Conservation (phyloP, 768 basidiomycete species). For the Phanerochaete sordida region DNA sequence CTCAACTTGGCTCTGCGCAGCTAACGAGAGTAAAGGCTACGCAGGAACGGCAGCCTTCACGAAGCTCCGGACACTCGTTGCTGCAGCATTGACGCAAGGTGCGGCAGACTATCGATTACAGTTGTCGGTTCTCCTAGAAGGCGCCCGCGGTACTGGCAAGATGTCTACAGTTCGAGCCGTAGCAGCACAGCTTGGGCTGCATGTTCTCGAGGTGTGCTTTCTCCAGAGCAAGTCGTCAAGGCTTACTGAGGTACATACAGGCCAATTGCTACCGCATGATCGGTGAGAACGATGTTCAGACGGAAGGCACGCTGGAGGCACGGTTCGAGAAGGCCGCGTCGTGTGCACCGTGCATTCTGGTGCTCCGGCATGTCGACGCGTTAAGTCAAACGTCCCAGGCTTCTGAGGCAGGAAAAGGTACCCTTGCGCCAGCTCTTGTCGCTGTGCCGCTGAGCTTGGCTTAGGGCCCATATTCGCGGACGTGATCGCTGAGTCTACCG, state of each 20-base stretch:
- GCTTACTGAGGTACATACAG: conserved; percentile 34
- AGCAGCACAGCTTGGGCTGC: conserved; percentile 65
- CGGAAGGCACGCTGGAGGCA: conserved; percentile 67
- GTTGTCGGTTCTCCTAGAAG: conserved; percentile 73
- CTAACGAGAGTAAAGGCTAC: neutral
- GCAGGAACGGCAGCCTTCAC: conserved; percentile 31
- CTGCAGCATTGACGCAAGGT: conserved; percentile 53
- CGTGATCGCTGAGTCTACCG: conserved; percentile 61
- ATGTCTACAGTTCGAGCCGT: conserved; percentile 55
- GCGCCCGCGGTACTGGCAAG: conserved; percentile 81
- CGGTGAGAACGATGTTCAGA: conserved; percentile 73
- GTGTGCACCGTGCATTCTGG: conserved; percentile 82
- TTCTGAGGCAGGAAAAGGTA: conserved; percentile 64
- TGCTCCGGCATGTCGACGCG: conserved; percentile 80
- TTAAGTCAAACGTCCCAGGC: conserved; percentile 66
- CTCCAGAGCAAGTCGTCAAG: neutral
- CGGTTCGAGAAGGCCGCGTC: conserved; percentile 72
- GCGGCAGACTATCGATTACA: conserved; percentile 61
- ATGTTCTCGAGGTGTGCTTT: conserved; percentile 64
- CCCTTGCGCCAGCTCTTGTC: conserved; percentile 30
- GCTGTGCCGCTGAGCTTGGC: neutral
- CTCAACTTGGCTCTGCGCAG: neutral
- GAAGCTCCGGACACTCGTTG: conserved; percentile 53
- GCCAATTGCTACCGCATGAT: conserved; percentile 83
- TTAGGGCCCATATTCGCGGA: conserved; percentile 59